phyloP scores from a whole-genome alignment of 306 rosid genomes.

The Dalbergia oliveri region DNA sequence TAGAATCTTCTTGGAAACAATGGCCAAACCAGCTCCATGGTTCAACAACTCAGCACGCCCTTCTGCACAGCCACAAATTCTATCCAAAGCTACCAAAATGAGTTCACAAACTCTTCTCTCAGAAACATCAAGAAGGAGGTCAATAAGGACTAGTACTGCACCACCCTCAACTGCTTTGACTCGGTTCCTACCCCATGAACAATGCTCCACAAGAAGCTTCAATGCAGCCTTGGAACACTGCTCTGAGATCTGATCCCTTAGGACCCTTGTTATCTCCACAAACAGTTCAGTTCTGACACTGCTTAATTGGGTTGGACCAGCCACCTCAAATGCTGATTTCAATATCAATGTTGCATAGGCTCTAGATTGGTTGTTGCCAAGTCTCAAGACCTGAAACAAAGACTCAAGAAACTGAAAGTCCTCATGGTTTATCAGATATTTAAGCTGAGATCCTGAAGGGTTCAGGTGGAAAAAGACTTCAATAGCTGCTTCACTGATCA shows the following conservation, averaged over 20 bases:
- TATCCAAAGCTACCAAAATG: slow-evolving; percentile 56
- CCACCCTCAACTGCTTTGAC: slow-evolving; percentile 69
- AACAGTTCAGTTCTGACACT: slow-evolving; percentile 47
- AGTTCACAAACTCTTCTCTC: slow-evolving; percentile 65
- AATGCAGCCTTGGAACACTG: slow-evolving; percentile 61
- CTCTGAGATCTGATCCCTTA: slow-evolving; percentile 55
- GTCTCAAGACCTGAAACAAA: slow-evolving; percentile 49
- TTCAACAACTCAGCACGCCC: slow-evolving; percentile 68
- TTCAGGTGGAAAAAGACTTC: slow-evolving; percentile 60
- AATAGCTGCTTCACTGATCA: slow-evolving; percentile 48
- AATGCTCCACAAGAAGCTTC: slow-evolving; percentile 64
- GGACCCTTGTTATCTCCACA: slow-evolving; percentile 44
- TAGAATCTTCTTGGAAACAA: slow-evolving; percentile 71
- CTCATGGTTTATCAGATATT: slow-evolving; percentile 45
- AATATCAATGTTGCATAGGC: slow-evolving; percentile 54
- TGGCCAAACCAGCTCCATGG: slow-evolving; percentile 69
- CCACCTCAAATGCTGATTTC: slow-evolving; percentile 57
- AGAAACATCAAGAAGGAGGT: slow-evolving; percentile 53
- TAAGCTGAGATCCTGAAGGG: slow-evolving; percentile 47
- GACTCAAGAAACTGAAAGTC: slow-evolving; percentile 51
- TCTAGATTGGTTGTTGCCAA: slow-evolving; percentile 58
- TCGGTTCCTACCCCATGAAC: slow-evolving; percentile 75
- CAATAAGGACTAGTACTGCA: slow-evolving; percentile 52
- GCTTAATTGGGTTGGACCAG: slow-evolving; percentile 60
- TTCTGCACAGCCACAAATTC: slow-evolving; percentile 72